A percentile compares a stretch with the other conserved stretches of the same genome.
Conservation (phyloP, 2,329 filamentous ascomycete species). For the Scedosporium minutisporum region DNA sequence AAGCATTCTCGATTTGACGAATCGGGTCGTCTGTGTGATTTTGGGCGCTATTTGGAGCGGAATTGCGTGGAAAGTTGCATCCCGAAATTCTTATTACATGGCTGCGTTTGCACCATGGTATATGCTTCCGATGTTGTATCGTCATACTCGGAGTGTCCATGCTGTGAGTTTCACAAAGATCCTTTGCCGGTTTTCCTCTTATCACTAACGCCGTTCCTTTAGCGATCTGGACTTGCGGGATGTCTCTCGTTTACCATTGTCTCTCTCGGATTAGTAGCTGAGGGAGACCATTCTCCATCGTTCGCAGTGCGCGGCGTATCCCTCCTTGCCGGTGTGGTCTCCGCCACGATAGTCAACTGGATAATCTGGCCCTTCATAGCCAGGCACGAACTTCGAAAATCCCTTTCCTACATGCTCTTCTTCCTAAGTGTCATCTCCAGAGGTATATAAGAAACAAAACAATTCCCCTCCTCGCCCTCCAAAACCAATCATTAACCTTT, state of each 20-base stretch:
- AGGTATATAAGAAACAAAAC: conserved; percentile 17
- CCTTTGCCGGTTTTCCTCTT: too few species aligned
- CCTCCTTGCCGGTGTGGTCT: conserved; percentile 43
- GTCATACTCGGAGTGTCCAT: conserved; percentile 44
- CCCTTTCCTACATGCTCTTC: conserved; percentile 46
- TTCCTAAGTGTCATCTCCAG: conserved; percentile 49
- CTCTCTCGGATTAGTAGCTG: conserved; percentile 32
- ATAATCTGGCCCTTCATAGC: conserved; percentile 52
- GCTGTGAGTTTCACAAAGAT: conserved; percentile 30
- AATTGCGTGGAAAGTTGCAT: conserved; percentile 37
- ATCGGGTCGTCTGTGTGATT: conserved; percentile 36
- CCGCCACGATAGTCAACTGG: conserved; percentile 48
- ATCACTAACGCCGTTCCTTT: not conserved
- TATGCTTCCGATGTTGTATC: conserved; percentile 51
- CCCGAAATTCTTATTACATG: conserved; percentile 45
- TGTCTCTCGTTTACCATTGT: conserved; percentile 48
- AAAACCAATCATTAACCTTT: not conserved
- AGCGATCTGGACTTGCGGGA: conserved; percentile 47
- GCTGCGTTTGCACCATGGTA: conserved; percentile 44
- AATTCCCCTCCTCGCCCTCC: not conserved
- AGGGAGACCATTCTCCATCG: conserved; percentile 20
- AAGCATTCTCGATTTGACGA: conserved; percentile 47
- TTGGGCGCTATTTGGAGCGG: conserved; percentile 47
- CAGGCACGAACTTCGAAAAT: conserved; percentile 46
- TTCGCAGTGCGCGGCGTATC: conserved; percentile 38